Base-by-base conservation (phyloP, 169 alveolate species). In the Plasmodium vivax region DNA sequence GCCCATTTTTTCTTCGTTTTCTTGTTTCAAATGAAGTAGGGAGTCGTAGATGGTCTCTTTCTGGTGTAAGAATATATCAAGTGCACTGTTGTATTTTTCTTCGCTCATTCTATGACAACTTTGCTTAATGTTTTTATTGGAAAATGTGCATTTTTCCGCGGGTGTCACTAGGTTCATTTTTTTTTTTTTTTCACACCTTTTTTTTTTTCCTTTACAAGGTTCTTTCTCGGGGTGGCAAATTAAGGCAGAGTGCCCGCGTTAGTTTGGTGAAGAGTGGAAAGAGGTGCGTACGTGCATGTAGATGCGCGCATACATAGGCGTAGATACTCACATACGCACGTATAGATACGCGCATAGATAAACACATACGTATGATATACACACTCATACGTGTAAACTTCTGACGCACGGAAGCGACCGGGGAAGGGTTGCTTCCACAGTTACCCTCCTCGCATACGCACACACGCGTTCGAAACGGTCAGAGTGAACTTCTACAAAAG, bases 11-110 rank as follows among this genome's bases (percentile, higher is more conserved):
- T 87, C 85, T 34, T 87, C 87, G 30, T 45, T 85, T 8, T 87
- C 93, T 75, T 75, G 85, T 36, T 87, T 87, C 68, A 87, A 75
- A 54, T 87, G 81, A n/a, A 77, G 47, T 56, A 87, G 41, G 68
- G 93, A 77, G 51, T 87, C 87, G 56, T 54, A 75, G 41, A 87
- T 77, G 3, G 56, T 54, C n/a, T 47, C 85, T 23, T 77, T 77
- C 71, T 56, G 85, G 41, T 38, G 19, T 54, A 77, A 87, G 62
- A 54, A 27, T 54, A 75, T 34, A 75, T 45, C 93, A 36, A 32
- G 45, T 7, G 14, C 80, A 12, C 32, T 68, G 36, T 54, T 68
- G 36, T 87, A 77, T 87, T 87, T 87, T 87, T 87, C 93, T 87
- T 87, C 93, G 71, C 58, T 77, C 93, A 74, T 87, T 43, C 36